These are phyloP conservation scores for Glomus cerebriforme DNA, from an alignment of 192 early-diverging fungal genomes.

Conservation along the genomic window DNA sequence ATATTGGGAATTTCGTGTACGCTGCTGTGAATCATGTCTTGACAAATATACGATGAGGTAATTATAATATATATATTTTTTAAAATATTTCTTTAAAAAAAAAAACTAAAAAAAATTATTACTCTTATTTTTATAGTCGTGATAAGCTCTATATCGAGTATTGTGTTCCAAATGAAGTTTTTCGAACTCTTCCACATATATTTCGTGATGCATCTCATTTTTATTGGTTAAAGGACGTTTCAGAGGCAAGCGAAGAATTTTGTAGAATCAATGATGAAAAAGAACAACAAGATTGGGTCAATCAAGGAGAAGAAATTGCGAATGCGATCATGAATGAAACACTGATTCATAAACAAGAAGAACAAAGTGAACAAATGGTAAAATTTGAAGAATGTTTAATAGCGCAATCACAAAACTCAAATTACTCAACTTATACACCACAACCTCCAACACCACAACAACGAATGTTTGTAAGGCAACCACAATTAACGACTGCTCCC, in stretches of 20 bases:
- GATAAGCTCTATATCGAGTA: constrained; percentile 4
- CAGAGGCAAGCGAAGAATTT: neutral
- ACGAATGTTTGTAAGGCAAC: neutral
- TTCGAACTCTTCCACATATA: neutral
- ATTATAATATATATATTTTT: neutral
- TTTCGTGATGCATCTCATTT: constrained; percentile 6
- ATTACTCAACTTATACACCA: neutral
- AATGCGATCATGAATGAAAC: neutral
- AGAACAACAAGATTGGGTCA: neutral
- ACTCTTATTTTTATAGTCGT: neutral
- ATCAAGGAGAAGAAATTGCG: neutral
- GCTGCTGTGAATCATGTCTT: constrained; percentile 17
- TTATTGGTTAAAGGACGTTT: constrained; percentile 11
- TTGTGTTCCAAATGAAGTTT: neutral
- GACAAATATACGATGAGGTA: neutral
- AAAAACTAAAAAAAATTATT: too few species aligned
- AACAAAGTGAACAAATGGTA: neutral
- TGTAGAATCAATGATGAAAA: neutral
- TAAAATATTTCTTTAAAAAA: neutral
- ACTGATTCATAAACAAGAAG: neutral
- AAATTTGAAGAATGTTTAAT: neutral
- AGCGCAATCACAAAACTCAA: neutral
- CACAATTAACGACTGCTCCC: neutral
- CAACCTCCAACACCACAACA: neutral
- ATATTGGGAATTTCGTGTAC: constrained; percentile 24